Evolutionary conservation across 1,139 yeast genomes (phyloP).

Genomic region (Debaryomyces nepalensis): DNA sequence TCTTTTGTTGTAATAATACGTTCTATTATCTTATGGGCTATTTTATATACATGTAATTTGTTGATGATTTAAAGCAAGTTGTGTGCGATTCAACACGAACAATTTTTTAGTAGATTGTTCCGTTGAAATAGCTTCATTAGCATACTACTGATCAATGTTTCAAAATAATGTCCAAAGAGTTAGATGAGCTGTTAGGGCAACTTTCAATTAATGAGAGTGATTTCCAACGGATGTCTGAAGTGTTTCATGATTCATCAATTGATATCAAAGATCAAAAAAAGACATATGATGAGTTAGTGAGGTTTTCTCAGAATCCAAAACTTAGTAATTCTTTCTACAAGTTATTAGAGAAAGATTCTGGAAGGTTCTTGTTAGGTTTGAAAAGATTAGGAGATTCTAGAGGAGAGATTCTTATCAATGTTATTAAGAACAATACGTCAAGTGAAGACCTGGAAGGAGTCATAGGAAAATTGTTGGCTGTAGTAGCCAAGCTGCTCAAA

Average conservation of each 20-base stretch:
- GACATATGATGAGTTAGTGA: slow-evolving; percentile 10
- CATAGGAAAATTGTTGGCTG: slow-evolving; percentile 20
- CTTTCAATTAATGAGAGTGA: slow-evolving; percentile 10
- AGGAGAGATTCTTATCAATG: slow-evolving; percentile 22
- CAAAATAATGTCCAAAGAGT: background rate
- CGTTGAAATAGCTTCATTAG: too few species aligned
- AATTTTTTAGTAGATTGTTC: background rate
- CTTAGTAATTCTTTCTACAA: slow-evolving; percentile 21
- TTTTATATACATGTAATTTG: background rate
- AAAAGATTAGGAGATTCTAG: slow-evolving; percentile 23
- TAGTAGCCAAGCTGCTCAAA: slow-evolving; percentile 20
- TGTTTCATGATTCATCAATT: background rate
- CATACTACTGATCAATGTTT: background rate
- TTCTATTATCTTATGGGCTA: too few species aligned
- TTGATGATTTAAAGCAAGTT: slow-evolving; percentile 2
- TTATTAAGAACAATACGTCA: slow-evolving; percentile 14
- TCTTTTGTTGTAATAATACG: slow-evolving; percentile 18
- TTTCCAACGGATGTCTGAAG: slow-evolving; percentile 3
- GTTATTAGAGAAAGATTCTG: slow-evolving; percentile 25
- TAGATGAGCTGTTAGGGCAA: slow-evolving; percentile 1
- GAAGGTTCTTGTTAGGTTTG: slow-evolving; percentile 25
- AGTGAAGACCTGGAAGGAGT: slow-evolving; percentile 12
- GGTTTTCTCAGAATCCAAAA: slow-evolving; percentile 21
- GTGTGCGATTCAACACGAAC: slow-evolving; percentile 9
- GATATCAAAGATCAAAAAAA: background rate